Percentiles rank a stretch among this genome's conserved stretches.
Evolutionary conservation across 129 eudicot genomes (phyloP).

Genomic region (Daucus carota): DNA sequence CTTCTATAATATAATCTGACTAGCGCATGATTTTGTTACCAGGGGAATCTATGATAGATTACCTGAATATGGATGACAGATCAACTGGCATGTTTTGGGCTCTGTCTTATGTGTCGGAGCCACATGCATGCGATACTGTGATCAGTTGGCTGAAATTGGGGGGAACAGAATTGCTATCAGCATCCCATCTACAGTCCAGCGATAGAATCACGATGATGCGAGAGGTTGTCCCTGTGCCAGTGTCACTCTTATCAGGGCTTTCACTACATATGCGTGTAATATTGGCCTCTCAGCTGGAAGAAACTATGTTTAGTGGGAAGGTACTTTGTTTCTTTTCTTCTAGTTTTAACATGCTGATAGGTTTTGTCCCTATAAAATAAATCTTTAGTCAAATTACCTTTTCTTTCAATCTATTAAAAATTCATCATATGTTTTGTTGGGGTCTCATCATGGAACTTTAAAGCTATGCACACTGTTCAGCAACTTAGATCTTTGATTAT

Average conservation of each 20-base stretch:
- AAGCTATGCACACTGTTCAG: neutral
- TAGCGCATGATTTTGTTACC: constrained; percentile 6
- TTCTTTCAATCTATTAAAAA: too few relatives aligned
- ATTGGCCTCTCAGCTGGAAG: constrained; percentile 85
- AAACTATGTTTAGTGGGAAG: constrained; percentile 81
- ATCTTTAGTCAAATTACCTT: neutral
- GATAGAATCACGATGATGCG: constrained; percentile 82
- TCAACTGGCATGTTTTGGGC: constrained; percentile 97
- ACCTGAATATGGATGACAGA: constrained; percentile 88
- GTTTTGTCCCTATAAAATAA: neutral
- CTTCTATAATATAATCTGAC: too few relatives aligned
- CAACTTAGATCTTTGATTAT: neutral
- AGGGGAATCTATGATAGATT: constrained; percentile 84
- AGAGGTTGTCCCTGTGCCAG: constrained; percentile 82
- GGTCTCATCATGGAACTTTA: neutral
- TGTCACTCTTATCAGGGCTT: constrained; percentile 77
- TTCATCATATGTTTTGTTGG: too few relatives aligned
- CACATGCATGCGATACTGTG: constrained; percentile 82
- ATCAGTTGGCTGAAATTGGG: constrained; percentile 79
- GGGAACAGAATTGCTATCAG: constrained; percentile 67
- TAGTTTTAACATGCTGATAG: neutral
- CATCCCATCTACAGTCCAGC: constrained; percentile 51
- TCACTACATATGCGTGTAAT: constrained; percentile 68
- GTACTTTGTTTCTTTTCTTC: constrained; percentile 23
- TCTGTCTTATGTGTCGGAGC: constrained; percentile 84